Base-by-base conservation (phyloP, 2,329 filamentous ascomycete genomes). In the Basipetospora chlamydospora region DNA sequence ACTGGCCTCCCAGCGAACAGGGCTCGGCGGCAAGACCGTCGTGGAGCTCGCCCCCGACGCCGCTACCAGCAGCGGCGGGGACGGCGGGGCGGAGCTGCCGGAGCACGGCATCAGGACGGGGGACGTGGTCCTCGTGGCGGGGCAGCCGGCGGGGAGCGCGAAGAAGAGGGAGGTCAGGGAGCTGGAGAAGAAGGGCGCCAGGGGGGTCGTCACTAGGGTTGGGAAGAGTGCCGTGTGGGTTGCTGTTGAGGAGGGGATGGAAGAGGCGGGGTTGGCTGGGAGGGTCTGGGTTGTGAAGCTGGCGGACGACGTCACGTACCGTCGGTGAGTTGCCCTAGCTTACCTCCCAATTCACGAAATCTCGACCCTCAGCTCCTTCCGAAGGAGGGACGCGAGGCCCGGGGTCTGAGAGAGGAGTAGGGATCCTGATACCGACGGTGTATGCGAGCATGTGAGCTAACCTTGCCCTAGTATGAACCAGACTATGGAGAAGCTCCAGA, bases 21-120 rank as follows among this genome's bases (percentile, higher is more conserved):
- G 90, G 0, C 66, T 95, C 26, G 90, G 87, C 12, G 90, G 90
- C n/a, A 82, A 85, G 44, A 85, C 83, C 0, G 80, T 98, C 2
- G 62, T 95, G 3, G 87, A 95, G 54, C 73, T 98, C 2, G 60
- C 61, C 12, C 63, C 74, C 0, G 88, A 95, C 49, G 59, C 72
- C n/a, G 81, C 85, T 1, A 70, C 79, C 2, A n/a, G 35, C 13
- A 40, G 12, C 35, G 13, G 47, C 44, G 25, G 35, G 33, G 15
- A 42, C 20, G 41, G 44, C 5, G 43, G 45, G 11, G 57, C 63
- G 1, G 72, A 75, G 43, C 60, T 88, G 15, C 77, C 78, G 1
- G 78, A 84, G 51, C 82, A 88, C 61, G 81, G 80, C 18, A 61
- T 90, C 35, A 67, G 82, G 2, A 68, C 73, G 0, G 84, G 84